phyloP scores from a whole-genome alignment of 164 flowering plant genomes.

The Macadamia tetraphylla region DNA sequence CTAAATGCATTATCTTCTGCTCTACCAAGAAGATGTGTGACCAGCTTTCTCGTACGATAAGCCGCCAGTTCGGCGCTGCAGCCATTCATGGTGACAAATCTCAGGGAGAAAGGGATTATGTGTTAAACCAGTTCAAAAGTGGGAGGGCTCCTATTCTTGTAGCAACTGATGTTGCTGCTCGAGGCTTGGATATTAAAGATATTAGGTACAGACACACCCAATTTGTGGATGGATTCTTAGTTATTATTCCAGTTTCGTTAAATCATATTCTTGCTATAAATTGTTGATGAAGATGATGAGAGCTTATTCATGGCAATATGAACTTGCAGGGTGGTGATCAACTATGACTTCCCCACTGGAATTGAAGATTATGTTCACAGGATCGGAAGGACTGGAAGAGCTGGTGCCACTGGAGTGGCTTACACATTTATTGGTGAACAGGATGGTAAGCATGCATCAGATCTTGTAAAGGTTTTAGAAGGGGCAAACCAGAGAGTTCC shows the following conservation, averaged over 20 bases:
- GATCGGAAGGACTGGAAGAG: constrained; percentile 94
- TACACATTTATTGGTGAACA: constrained; percentile 78
- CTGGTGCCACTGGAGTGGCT: constrained; percentile 86
- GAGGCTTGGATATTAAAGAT: constrained; percentile 85
- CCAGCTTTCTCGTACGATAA: constrained; percentile 57
- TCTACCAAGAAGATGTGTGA: constrained; percentile 96
- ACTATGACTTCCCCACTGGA: constrained; percentile 91
- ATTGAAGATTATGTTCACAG: constrained; percentile 92
- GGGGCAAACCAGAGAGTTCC: constrained; percentile 85
- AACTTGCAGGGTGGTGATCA: constrained; percentile 70
- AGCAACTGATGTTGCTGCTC: constrained; percentile 95
- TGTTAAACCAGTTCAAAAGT: constrained; percentile 62
- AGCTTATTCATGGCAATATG: neutral
- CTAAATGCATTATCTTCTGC: constrained; percentile 77
- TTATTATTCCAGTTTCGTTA: neutral
- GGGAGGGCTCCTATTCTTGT: constrained; percentile 81
- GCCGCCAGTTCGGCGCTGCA: constrained; percentile 74
- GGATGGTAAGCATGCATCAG: constrained; percentile 71
- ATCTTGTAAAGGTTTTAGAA: constrained; percentile 76
- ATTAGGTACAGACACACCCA: constrained; percentile 47
- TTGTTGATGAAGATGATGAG: too few species aligned
- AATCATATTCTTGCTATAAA: too few species aligned
- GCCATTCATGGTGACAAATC: constrained; percentile 95
- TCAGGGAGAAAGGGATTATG: constrained; percentile 79
- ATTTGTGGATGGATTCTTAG: neutral